Evolutionary conservation across 208 protist species (phyloP).

Genomic region (Crithidia sp.): DNA sequence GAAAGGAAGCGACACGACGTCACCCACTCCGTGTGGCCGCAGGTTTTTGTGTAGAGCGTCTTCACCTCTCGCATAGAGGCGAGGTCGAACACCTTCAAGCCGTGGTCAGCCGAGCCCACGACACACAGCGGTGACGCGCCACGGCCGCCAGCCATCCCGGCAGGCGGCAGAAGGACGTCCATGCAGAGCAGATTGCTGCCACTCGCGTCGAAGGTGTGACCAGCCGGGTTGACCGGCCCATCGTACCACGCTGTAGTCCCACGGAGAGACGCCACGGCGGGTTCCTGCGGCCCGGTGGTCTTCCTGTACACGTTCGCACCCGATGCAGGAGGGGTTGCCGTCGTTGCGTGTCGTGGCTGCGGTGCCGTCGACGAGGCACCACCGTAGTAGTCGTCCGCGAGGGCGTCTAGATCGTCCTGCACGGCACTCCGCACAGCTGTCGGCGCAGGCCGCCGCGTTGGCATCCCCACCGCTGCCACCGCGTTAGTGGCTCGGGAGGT

Average conservation of each 20-base stretch:
- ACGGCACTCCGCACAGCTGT: constrained; percentile 48
- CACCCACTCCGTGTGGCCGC: constrained; percentile 91
- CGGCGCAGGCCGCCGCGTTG: background rate
- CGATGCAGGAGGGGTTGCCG: background rate
- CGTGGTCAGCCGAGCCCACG: constrained; percentile 87
- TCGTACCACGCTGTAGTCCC: constrained; percentile 39
- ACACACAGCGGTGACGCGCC: constrained; percentile 43
- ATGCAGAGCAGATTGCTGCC: constrained; percentile 89
- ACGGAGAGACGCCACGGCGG: constrained; percentile 25
- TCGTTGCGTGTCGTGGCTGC: background rate
- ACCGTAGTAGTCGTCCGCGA: constrained; percentile 71
- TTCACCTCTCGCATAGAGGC: constrained; percentile 48
- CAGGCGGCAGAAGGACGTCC: constrained; percentile 55
- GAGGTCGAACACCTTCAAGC: constrained; percentile 85
- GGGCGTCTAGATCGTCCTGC: constrained; percentile 54
- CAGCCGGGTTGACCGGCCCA: constrained; percentile 56
- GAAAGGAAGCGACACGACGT: constrained; percentile 78
- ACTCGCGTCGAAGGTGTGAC: constrained; percentile 72
- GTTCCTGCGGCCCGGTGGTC: background rate
- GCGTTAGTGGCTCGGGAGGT: no score
- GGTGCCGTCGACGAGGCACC: constrained; percentile 18
- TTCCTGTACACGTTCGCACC: constrained; percentile 4
- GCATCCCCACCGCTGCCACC: background rate
- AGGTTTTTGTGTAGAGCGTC: constrained; percentile 77
- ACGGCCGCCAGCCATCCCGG: background rate